These are phyloP conservation scores for Volvariella volvacea DNA, from an alignment of 1,284 basidiomycete species.

Conservation along the genomic window DNA sequence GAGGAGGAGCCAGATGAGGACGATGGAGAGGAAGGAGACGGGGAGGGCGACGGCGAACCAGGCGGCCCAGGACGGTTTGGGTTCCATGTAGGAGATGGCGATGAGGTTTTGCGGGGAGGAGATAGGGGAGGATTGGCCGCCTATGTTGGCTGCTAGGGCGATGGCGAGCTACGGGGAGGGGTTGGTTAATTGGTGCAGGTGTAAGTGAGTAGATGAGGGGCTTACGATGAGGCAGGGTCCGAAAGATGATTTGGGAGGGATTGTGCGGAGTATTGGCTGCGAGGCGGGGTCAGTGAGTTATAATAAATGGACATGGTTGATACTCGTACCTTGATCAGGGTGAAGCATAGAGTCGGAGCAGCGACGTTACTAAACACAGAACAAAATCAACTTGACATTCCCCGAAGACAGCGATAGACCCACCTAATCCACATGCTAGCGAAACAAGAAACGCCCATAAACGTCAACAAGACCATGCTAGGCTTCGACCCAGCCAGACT, in stretches of 20 bases:
- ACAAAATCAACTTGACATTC: conserved; percentile 1
- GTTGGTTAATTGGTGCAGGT: conserved; percentile 5
- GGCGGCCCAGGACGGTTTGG: conserved; percentile 80
- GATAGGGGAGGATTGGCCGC: conserved; percentile 92
- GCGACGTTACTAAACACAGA: conserved; percentile 76
- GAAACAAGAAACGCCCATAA: conserved; percentile 97
- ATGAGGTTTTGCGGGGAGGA: conserved; percentile 98
- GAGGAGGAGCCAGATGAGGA: conserved; percentile 90
- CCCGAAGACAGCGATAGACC: conserved; percentile 17
- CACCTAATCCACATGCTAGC: conserved; percentile 99
- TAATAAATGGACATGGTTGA: not conserved
- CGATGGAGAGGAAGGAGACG: conserved; percentile 78
- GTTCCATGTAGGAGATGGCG: conserved; percentile 84
- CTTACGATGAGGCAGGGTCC: conserved; percentile 87
- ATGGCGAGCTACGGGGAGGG: conserved; percentile 71
- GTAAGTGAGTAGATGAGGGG: conserved; percentile 10
- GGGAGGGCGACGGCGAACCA: conserved; percentile 97
- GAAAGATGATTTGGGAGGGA: conserved; percentile 85
- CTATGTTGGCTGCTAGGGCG: conserved; percentile 95
- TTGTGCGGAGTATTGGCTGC: conserved; percentile 88
- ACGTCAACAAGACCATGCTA: conserved; percentile 81
- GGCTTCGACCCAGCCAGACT: conserved; percentile 87
- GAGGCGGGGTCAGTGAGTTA: not conserved
- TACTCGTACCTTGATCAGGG: conserved; percentile 77
- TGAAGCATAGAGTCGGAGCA: conserved; percentile 95